Conservation (phyloP, 768 basidiomycete species). For the Psilocybe sp. region DNA sequence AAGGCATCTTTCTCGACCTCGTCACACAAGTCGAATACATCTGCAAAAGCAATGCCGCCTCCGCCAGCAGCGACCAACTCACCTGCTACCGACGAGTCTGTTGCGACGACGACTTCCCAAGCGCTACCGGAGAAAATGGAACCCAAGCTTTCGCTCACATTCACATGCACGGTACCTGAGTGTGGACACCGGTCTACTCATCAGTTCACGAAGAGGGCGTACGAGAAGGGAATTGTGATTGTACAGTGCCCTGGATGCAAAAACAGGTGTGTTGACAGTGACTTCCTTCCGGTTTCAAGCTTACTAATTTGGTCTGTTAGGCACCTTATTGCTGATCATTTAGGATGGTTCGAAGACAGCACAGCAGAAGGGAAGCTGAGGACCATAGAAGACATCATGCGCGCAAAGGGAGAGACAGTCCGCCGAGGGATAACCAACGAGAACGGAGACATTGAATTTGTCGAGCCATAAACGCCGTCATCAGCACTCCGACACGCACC, state of each 20-base stretch:
- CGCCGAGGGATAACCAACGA: conserved; percentile 44
- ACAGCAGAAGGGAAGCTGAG: conserved; percentile 68
- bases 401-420: conserved; percentile 76
- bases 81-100: conserved; percentile 1
- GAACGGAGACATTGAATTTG: conserved; percentile 56
- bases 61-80: conserved; percentile 1
- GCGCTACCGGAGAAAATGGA: conserved; percentile 41
- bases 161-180: conserved; percentile 78
- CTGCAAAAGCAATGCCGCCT: conserved; percentile 7
- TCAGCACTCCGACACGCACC: neutral
- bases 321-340: conserved; percentile 85
- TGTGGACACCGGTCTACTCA: conserved; percentile 83
- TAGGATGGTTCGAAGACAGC: conserved; percentile 89
- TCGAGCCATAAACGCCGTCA: conserved; percentile 20
- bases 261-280: conserved; percentile 57
- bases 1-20: conserved; percentile 11
- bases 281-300: neutral
- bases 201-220: conserved; percentile 80
- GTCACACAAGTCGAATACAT: neutral
- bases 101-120: conserved; percentile 22
- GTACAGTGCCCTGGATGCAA: conserved; percentile 90
- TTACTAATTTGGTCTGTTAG: conserved; percentile 31
- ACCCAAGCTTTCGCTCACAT: conserved; percentile 71
- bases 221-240: conserved; percentile 86
- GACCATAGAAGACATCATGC: conserved; percentile 83